Evolutionary conservation across 2,329 filamentous ascomycete species (phyloP), one percentile per base, ranked within the genome.

Genomic region (Exophiala alcalophila): DNA sequence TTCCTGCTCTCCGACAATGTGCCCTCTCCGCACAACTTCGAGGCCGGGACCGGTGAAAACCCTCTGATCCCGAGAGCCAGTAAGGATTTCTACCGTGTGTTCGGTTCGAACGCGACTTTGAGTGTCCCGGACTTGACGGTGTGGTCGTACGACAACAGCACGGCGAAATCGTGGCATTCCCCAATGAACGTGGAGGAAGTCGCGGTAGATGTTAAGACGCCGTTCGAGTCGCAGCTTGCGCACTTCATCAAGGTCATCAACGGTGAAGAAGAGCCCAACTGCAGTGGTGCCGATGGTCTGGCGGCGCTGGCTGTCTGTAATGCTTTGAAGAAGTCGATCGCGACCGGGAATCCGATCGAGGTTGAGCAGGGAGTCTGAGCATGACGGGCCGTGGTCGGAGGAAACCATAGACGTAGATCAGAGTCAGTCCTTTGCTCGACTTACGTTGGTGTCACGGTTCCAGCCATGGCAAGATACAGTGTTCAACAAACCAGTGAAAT

Each of bases 11-110:
- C 26, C 5, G 50, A 53, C 21, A 31, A 40, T 31, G 25, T 30
- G n/a, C 23, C 28, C 2, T 51, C 40, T 10, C 43, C 47, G 2
- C 30, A 44, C 18, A 38, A 21, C 10, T 51, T 44, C 26, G 50
- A 50, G 20, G 18, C 36, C 3, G 50, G 47, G 5, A 50, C 50
- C 2, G 50, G 50, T 4, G 50, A 53, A 24, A 53, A 53, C 28
- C 50, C 50, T 19, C 9, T 31, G 10, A 34, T 53, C 16, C 44
- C 47, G 7, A 29, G 24, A 15, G 30, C 40, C 11, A 40, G 44
- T 5, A 21, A 35, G 18, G 43, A 50, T 14, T 38, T 40, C 23
- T 44, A 44, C 36, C 34, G 38, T 5, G 18, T 51, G 9, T 49
- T 53, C 33, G 50, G 47, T 7, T 31, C 44, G 1, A 27, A 36